Evolutionary conservation across 2,329 filamentous ascomycete species (phyloP).

Genomic region (Fusarium humuli): DNA sequence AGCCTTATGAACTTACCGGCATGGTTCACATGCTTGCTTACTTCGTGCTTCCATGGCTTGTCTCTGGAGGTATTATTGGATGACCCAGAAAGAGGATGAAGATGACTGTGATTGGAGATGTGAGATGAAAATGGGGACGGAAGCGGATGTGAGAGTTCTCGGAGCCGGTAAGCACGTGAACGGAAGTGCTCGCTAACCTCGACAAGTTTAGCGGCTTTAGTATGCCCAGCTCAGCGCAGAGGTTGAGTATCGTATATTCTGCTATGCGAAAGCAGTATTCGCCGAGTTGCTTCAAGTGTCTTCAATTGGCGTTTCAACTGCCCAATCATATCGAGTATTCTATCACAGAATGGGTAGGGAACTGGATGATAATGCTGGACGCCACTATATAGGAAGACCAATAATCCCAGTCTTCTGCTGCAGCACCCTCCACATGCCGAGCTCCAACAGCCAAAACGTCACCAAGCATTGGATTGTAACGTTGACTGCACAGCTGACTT

Average conservation of each 20-base stretch:
- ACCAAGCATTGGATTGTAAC: neutral
- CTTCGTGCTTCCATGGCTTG: conserved; percentile 10
- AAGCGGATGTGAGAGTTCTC: neutral
- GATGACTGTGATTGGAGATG: neutral
- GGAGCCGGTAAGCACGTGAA: neutral
- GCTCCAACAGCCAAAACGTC: neutral
- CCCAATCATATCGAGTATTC: neutral
- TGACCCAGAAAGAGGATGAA: no score
- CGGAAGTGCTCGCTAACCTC: neutral
- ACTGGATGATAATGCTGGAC: no score
- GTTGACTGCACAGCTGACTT: neutral
- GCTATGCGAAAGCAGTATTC: neutral
- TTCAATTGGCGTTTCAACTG: no score
- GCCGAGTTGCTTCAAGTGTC: no score
- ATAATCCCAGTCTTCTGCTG: neutral
- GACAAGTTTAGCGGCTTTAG: neutral
- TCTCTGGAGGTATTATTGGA: neutral
- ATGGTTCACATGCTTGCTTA: conserved; percentile 21
- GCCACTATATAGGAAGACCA: neutral
- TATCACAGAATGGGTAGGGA: no score
- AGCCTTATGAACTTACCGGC: neutral
- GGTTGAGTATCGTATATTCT: neutral
- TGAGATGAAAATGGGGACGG: neutral
- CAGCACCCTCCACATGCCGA: neutral
- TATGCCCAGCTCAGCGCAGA: neutral